Evolutionary conservation across 441 rosid species (phyloP).

Genomic region (Pelargonium cotyledonis): DNA sequence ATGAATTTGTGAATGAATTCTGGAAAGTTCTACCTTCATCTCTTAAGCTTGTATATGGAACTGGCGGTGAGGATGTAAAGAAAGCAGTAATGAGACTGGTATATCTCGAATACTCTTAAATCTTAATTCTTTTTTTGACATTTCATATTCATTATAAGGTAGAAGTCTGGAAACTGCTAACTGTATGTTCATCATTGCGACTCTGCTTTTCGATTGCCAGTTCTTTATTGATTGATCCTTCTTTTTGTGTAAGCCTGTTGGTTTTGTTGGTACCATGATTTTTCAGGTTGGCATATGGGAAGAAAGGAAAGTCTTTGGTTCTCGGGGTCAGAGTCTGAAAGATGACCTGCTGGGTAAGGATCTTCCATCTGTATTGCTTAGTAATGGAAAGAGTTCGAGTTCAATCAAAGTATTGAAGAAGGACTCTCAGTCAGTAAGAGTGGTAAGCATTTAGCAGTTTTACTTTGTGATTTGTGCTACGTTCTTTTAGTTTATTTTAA

Average conservation of each 20-base stretch:
- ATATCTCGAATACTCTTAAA: conserved; percentile 1
- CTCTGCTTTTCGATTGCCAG: background rate
- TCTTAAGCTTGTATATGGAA: conserved; percentile 35
- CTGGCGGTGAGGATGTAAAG: conserved; percentile 40
- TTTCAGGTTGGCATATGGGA: conserved; percentile 69
- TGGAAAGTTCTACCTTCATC: conserved; percentile 50
- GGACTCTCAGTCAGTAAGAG: conserved; percentile 56
- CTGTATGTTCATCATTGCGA: no score
- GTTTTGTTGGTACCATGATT: conserved; percentile 7
- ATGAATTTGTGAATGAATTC: conserved; percentile 50
- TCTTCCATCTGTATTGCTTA: conserved; percentile 31
- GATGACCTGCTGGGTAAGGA: conserved; percentile 61
- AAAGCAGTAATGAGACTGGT: conserved; percentile 43
- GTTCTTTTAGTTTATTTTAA: background rate
- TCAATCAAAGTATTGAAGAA: conserved; percentile 59
- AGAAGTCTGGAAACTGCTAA: no score
- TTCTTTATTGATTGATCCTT: background rate
- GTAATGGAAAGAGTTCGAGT: conserved; percentile 58
- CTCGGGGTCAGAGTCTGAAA: conserved; percentile 67
- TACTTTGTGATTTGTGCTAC: conserved; percentile 1
- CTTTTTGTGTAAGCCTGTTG: background rate
- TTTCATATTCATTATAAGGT: background rate
- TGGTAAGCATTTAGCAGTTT: conserved; percentile 37
- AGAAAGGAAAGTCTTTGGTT: conserved; percentile 76
- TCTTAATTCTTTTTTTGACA: background rate